Base-by-base conservation (phyloP, 2,329 filamentous ascomycete species). In the Orbilia ellipsospora region DNA sequence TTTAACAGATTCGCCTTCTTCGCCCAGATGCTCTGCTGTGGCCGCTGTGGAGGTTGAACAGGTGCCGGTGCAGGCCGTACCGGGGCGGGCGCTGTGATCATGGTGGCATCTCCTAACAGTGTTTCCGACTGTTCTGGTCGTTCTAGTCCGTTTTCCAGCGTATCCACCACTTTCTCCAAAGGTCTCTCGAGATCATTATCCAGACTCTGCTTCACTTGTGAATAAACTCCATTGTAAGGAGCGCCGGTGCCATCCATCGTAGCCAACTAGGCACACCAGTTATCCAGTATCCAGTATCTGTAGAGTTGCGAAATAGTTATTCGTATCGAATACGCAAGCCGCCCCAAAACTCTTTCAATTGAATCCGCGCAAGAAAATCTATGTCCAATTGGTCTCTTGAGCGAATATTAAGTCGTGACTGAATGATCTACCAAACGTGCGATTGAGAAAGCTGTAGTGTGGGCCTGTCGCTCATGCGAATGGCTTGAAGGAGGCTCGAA, bases 131-230 rank as follows among this genome's bases (percentile, higher is more conserved):
- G 76, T 57, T 80, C 77, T 7, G 45, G 54, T 28, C 44, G 31
- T 44, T 64, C 65, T 56, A 50, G 62, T 3, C 63, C 63, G 23
- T 67, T 75, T 45, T 79, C 74, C 51, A 82, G 62, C 20, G 77
- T 77, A 59, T 79, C 84, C 79, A 48, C 54, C 36, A 54, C 52
- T 18, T 36, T 64, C 26, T 52, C 57, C n/a, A 69, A 10, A 7
- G 56, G 45, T 10, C 7, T 54, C 40, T 65, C 72, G 28, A 56
- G 7, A 18, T 18, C 57, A 45, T 56, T 48, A 23, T 59, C 64
- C 15, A 61, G 56, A 61, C 26, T 52, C 45, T 42, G 61, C 13
- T 52, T 23, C 16, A 42, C n/a, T 7, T 42, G 70, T 56, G 63
- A 55, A 45, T 62, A 64, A 23, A 16, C 45, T 36, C 59, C 64